Evolutionary conservation across 1,284 basidiomycete species (phyloP), one percentile per base, ranked within the genome.

Genomic region (Volvariella surrecta): DNA sequence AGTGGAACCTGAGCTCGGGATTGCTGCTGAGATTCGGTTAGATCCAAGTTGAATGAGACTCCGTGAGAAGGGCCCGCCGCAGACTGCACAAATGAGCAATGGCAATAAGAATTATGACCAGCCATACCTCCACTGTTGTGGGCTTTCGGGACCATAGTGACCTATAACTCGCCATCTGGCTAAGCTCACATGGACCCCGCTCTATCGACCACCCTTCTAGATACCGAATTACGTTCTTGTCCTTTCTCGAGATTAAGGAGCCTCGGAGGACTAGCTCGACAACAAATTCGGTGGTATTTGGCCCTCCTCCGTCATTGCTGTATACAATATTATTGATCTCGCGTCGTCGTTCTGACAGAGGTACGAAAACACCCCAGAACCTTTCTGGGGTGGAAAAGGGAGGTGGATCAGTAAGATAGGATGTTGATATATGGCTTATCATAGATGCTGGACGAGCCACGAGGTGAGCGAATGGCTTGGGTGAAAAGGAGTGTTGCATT

Each of bases 1-100:
- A 95, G 62, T 9, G 88, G 86, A 1, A 95, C 90, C 41, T 77
- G 72, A 1, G 87, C 80, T 42, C 89, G 73, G 11, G 83, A 82
- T 48, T 75, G 73, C 55, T 84, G 80, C 58, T 96, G 92, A n/a
- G 82, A 74, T 11, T 76, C 70, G n/a, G 90, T 94, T 42, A 95
- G 74, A 45, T 67, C 75, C 19, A 96, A 73, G 58, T 94, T 94
- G 71, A 96, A 96, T 0, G 89, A 72, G 6, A 88, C 61, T 50
- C 79, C 73, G 48, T 82, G 75, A 0, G 77, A 80, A 2, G 78
- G 73, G 53, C 83, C 76, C 2, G 63, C 60, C 19, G 64, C 55
- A 37, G 55, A 54, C 68, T 78, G 28, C 40, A 24, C 21, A 17
- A 28, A 37, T 49, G 37, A 49, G 40, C 16, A 45, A 11, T 48